Evolutionary conservation across 23 red algal species (phyloP), one percentile per base, ranked within the genome.

Genomic region (Gracilaria domingensis): DNA sequence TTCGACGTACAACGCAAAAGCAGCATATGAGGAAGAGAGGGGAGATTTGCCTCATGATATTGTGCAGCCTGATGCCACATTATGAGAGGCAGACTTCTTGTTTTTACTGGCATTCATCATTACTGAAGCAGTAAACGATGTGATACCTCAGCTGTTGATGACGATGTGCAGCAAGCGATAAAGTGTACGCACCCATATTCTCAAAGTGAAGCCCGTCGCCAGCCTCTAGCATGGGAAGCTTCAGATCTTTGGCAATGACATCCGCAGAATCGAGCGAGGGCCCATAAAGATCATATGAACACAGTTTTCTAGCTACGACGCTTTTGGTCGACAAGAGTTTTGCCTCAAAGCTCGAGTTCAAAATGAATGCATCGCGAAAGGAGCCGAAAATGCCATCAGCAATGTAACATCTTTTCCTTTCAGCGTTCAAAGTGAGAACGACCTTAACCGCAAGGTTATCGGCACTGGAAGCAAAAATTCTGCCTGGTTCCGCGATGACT

Each of bases 111-210:
- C n/a, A n/a, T n/a, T n/a, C n/a, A n/a, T n/a, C n/a, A 66, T 33
- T 66, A 12, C 80, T 37, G 42, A 66, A 84, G 37, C 80, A 84
- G 54, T 84, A 66, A 18, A 84, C 53, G 48, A 66, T 44, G 37
- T 39, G 35, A 66, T 66, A 84, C 21, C 49, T 51, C 16, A 28
- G 34, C n/a, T 23, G 51, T 9, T 55, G 48, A 75, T 18, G 30
- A 26, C 55, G 45, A 50, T 71, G 35, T 56, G 90, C 83, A 1
- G 84, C 64, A 75, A 98, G 73, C 42, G 89, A 93, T 36, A 84
- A 75, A 9, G 96, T 98, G 42, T 98, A 98, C 40, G 92, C 92
- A 33, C 96, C 96, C 91, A 98, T 95, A 23, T 93, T 90, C 30
- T 66, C 79, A 84, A 90, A 98, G 59, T 65, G 79, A 0, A 98